Percentiles rank a stretch among this genome's conserved stretches.
Evolutionary conservation across 2,329 filamentous ascomycete genomes (phyloP).

Genomic region (Penicillium concentricum): DNA sequence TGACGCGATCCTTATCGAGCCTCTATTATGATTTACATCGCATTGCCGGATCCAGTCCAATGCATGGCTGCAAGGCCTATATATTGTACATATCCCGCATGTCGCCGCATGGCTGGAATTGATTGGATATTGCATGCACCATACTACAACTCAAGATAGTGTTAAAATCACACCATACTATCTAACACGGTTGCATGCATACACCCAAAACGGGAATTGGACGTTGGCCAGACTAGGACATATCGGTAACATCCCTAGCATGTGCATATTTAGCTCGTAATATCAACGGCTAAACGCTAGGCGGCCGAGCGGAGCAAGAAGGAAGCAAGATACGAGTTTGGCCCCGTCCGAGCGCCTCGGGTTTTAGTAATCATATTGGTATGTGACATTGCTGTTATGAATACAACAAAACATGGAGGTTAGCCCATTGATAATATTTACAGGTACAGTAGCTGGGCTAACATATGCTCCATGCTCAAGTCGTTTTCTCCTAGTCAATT

Average conservation of each 20-base stretch:
- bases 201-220: background rate
- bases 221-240: background rate
- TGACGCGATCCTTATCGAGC: slow-evolving; percentile 12
- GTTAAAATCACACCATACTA: background rate
- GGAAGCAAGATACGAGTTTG: background rate
- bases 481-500: background rate
- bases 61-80: background rate
- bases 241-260: background rate
- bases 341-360: slow-evolving; percentile 5
- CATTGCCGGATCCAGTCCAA: background rate
- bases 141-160: background rate
- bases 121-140: background rate
- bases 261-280: background rate
- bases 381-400: background rate
- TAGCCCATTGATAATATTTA: background rate
- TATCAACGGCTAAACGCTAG: background rate
- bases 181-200: background rate
- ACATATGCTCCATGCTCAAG: background rate
- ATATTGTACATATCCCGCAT: background rate
- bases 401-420: background rate
- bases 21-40: slow-evolving; percentile 2
- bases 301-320: background rate
- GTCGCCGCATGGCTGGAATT: background rate
- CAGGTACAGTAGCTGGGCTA: background rate
- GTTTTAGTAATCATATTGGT: background rate